Conservation (phyloP, 2,329 filamentous ascomycete species). For the Zasmidium angulare region DNA sequence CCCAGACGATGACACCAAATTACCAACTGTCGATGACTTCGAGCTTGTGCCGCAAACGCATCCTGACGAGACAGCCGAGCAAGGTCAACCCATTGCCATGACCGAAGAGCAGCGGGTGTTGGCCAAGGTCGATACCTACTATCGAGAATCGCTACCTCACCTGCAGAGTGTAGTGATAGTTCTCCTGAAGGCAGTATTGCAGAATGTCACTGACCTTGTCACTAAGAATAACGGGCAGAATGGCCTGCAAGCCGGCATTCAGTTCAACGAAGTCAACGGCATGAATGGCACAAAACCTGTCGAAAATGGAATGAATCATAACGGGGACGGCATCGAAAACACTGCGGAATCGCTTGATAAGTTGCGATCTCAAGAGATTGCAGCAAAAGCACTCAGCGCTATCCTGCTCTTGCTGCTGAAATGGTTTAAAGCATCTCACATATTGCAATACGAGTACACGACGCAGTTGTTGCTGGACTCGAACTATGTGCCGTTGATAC, state of each 20-base stretch:
- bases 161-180: conserved; percentile 93
- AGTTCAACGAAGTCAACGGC: conserved; percentile 35
- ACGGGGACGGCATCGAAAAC: conserved; percentile 28
- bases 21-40: conserved; percentile 36
- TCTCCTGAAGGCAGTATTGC: conserved; percentile 80
- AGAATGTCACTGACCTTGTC: conserved; percentile 84
- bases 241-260: conserved; percentile 49
- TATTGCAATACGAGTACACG: conserved; percentile 93
- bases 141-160: conserved; percentile 75
- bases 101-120: conserved; percentile 30
- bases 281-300: conserved; percentile 35
- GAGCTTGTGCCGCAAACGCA: conserved; percentile 24
- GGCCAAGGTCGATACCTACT: conserved; percentile 73
- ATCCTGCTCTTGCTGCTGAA: conserved; percentile 85
- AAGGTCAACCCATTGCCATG: conserved; percentile 26
- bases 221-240: conserved; percentile 55
- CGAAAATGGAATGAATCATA: conserved; percentile 38
- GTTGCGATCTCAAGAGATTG: conserved; percentile 79
- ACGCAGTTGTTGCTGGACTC: conserved; percentile 91
- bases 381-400: conserved; percentile 87
- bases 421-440: conserved; percentile 93
- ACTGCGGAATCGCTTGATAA: conserved; percentile 74
- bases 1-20: conserved; percentile 36
- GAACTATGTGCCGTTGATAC: conserved; percentile 86
- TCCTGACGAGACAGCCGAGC: conserved; percentile 35